Conservation (phyloP, 495 filamentous ascomycete genomes). For the Neurospora terricola region DNA sequence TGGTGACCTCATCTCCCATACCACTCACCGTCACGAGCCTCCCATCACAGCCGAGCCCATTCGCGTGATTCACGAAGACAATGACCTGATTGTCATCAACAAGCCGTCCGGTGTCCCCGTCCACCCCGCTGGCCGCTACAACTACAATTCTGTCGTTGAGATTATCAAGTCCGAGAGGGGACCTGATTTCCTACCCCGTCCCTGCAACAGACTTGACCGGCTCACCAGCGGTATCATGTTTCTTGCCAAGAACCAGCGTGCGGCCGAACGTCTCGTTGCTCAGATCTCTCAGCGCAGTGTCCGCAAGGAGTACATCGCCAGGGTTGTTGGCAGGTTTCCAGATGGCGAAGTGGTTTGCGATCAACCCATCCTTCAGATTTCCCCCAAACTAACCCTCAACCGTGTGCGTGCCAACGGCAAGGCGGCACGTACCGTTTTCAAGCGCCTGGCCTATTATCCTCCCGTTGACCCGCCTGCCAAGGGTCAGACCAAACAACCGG, state of each 20-base stretch:
- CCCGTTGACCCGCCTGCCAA: constrained; percentile 20
- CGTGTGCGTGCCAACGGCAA: constrained; percentile 89
- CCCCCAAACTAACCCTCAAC: constrained; percentile 90
- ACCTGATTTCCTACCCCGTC: constrained; percentile 58
- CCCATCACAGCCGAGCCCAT: constrained; percentile 75
- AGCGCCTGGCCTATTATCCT: constrained; percentile 78
- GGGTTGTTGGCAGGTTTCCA: constrained; percentile 86
- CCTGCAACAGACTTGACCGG: constrained; percentile 89
- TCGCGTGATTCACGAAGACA: constrained; percentile 77
- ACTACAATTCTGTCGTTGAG: constrained; percentile 87
- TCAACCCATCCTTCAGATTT: constrained; percentile 87
- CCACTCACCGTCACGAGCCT: constrained; percentile 90
- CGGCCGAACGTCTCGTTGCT: constrained; percentile 61
- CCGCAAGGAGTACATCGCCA: constrained; percentile 87
- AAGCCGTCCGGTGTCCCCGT: constrained; percentile 94
- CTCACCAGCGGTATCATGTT: constrained; percentile 97
- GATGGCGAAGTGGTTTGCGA: constrained; percentile 76
- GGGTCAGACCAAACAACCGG: constrained; percentile 1
- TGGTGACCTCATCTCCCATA: constrained; percentile 80
- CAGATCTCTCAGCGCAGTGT: constrained; percentile 69
- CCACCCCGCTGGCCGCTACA: constrained; percentile 88
- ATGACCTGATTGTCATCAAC: constrained; percentile 88
- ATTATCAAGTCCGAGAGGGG: constrained; percentile 77
- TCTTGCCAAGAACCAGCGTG: constrained; percentile 72
- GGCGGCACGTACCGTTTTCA: constrained; percentile 80